Percentiles rank a stretch among this genome's conserved stretches.
phyloP scores from a whole-genome alignment of 2,329 filamentous ascomycete species.

The Aspergillus sp. region DNA sequence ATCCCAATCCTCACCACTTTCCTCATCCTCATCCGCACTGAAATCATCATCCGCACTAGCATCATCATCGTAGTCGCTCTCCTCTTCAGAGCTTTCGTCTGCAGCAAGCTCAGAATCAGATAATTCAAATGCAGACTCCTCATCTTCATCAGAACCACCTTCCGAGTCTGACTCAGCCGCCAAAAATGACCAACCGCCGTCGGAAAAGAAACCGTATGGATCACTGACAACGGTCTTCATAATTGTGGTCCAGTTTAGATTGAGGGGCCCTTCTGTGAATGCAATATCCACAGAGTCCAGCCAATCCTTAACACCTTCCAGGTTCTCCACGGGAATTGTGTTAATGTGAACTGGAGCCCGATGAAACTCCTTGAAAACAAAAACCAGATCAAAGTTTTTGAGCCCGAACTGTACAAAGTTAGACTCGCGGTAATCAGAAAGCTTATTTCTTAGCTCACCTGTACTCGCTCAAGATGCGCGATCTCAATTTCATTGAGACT shows the following conservation, averaged over 20 bases:
- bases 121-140: constrained; percentile 91
- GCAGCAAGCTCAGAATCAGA: constrained; percentile 75
- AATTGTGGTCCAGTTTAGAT: constrained; percentile 97
- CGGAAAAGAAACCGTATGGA: constrained; percentile 90
- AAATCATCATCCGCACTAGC: constrained; percentile 75
- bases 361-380: constrained; percentile 96
- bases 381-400: constrained; percentile 98
- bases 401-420: constrained; percentile 72
- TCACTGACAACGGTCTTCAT: constrained; percentile 98
- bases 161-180: constrained; percentile 85
- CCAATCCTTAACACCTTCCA: constrained; percentile 97
- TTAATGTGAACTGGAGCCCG: constrained; percentile 92
- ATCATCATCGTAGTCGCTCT: constrained; percentile 91
- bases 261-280: constrained; percentile 90
- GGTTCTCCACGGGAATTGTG: constrained; percentile 91
- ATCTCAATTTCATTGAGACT: constrained; percentile 95
- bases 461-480: constrained; percentile 91
- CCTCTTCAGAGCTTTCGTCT: constrained; percentile 82
- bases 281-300: constrained; percentile 94
- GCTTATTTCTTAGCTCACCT: constrained; percentile 38
- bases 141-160: constrained; percentile 71
- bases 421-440: constrained; percentile 14
- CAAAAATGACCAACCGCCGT: constrained; percentile 94
- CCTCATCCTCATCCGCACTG: constrained; percentile 65
- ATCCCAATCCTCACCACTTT: constrained; percentile 89